Conservation (phyloP, 2,329 filamentous ascomycete species). For the Dactylellina drechsleri region DNA sequence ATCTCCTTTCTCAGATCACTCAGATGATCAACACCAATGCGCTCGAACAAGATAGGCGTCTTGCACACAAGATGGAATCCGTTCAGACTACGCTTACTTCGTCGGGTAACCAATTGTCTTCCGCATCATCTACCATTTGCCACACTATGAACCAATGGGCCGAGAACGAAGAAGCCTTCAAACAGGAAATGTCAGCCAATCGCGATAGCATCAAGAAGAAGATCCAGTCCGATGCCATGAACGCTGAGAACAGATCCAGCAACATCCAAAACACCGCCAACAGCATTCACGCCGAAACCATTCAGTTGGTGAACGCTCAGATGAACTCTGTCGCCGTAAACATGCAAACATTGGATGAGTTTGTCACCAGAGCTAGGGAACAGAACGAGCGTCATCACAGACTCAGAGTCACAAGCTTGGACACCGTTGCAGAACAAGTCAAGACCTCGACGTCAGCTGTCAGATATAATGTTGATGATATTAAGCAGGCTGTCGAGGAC, state of each 20-base stretch:
- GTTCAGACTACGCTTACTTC: conserved; percentile 74
- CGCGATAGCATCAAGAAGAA: conserved; percentile 81
- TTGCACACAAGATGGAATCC: conserved; percentile 71
- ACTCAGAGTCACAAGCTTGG: conserved; percentile 60
- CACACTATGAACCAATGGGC: conserved; percentile 80
- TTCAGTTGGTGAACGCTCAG: conserved; percentile 88
- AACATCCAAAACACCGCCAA: conserved; percentile 84
- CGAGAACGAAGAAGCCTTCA: conserved; percentile 73
- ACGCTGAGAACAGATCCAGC: conserved; percentile 80
- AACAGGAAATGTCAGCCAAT: conserved; percentile 77
- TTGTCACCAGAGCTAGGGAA: conserved; percentile 81
- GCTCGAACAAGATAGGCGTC: conserved; percentile 76
- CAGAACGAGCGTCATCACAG: conserved; percentile 83
- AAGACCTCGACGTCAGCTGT: conserved; percentile 24
- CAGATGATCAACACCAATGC: conserved; percentile 79
- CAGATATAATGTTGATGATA: conserved; percentile 50
- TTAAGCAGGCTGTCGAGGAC: conserved; percentile 42
- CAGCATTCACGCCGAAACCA: conserved; percentile 88
- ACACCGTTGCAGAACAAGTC: conserved; percentile 41
- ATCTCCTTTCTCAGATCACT: conserved; percentile 79
- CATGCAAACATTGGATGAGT: conserved; percentile 89
- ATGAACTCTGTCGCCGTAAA: conserved; percentile 86
- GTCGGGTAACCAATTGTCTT: conserved; percentile 73
- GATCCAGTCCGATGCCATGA: conserved; percentile 63
- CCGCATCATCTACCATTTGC: conserved; percentile 73